phyloP scores from a whole-genome alignment of 2,329 filamentous ascomycete species.

The Sodiomyces alkalinus region DNA sequence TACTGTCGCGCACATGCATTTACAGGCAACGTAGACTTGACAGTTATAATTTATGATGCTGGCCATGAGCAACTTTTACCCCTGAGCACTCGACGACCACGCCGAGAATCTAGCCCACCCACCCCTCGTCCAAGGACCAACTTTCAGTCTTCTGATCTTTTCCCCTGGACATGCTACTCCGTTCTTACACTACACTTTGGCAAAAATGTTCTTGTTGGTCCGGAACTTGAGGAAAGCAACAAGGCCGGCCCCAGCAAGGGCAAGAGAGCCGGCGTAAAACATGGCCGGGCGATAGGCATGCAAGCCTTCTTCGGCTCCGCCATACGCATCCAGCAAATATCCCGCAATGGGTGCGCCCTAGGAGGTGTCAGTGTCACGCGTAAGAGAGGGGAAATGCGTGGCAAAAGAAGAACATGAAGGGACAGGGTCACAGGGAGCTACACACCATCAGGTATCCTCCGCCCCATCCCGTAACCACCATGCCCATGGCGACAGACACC shows the following conservation, averaged over 20 bases:
- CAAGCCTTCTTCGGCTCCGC: constrained; percentile 31
- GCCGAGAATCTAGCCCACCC: too few relatives aligned
- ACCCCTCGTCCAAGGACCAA: too few relatives aligned
- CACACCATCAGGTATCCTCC: constrained; percentile 44
- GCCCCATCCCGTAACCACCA: constrained; percentile 45
- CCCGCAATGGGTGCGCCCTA: constrained; percentile 44
- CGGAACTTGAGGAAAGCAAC: constrained; percentile 27
- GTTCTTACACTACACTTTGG: constrained; percentile 22
- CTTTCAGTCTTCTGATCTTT: too few relatives aligned
- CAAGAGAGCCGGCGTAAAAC: constrained; percentile 42
- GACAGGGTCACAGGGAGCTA: too few relatives aligned
- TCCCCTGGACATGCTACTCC: too few relatives aligned
- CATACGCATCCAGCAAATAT: constrained; percentile 39
- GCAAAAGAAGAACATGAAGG: too few relatives aligned
- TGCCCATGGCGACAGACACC: constrained; percentile 42
- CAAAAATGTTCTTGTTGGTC: constrained; percentile 20
- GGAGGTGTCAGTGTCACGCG: background rate
- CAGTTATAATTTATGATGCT: too few relatives aligned
- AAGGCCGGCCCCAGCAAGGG: constrained; percentile 26
- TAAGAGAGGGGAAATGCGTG: background rate
- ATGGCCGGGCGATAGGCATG: constrained; percentile 44
- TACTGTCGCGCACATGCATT: too few relatives aligned
- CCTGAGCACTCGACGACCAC: too few relatives aligned
- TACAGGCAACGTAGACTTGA: too few relatives aligned
- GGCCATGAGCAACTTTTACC: too few relatives aligned